A percentile compares a stretch with the other conserved stretches of the same genome.
Evolutionary conservation across 1,284 basidiomycete species (phyloP).

Genomic region (Moesziomyces sp.): DNA sequence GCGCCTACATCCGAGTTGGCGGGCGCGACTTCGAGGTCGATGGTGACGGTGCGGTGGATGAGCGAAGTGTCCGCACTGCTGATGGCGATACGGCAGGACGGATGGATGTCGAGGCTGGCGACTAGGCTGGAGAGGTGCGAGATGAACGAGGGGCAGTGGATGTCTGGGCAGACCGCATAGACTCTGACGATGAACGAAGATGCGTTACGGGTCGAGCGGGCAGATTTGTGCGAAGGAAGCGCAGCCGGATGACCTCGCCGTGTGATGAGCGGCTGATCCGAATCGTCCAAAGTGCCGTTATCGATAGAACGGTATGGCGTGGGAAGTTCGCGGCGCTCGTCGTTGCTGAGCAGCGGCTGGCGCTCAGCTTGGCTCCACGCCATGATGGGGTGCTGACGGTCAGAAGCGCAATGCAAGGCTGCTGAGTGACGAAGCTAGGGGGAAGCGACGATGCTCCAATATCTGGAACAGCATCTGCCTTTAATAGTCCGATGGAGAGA

Average conservation of each 20-base stretch:
- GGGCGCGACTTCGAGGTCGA: conserved; percentile 40
- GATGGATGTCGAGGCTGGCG: conserved; percentile 25
- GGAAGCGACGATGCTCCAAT: too few relatives aligned
- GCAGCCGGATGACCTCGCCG: conserved; percentile 1
- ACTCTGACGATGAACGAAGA: conserved; percentile 20
- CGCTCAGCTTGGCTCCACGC: neutral
- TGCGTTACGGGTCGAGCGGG: too few relatives aligned
- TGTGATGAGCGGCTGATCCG: conserved; percentile 1
- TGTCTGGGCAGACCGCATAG: conserved; percentile 36
- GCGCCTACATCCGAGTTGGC: conserved; percentile 35
- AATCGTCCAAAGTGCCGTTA: neutral
- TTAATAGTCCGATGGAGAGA: too few relatives aligned
- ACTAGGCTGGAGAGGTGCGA: conserved; percentile 66
- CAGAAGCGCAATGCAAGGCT: neutral
- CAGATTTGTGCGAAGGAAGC: conserved; percentile 5
- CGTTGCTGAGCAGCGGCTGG: neutral
- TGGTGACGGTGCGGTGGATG: conserved; percentile 66
- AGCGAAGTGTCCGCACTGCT: conserved; percentile 64
- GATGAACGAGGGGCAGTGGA: conserved; percentile 70
- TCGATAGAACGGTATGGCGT: neutral
- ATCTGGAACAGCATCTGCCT: too few relatives aligned
- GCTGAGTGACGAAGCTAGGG: neutral
- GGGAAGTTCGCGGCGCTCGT: neutral
- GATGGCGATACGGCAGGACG: conserved; percentile 13
- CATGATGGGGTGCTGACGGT: neutral